These are phyloP conservation scores for Aureobasidium melanogenum DNA, from an alignment of 2,329 filamentous ascomycete species.

Conservation along the genomic window DNA sequence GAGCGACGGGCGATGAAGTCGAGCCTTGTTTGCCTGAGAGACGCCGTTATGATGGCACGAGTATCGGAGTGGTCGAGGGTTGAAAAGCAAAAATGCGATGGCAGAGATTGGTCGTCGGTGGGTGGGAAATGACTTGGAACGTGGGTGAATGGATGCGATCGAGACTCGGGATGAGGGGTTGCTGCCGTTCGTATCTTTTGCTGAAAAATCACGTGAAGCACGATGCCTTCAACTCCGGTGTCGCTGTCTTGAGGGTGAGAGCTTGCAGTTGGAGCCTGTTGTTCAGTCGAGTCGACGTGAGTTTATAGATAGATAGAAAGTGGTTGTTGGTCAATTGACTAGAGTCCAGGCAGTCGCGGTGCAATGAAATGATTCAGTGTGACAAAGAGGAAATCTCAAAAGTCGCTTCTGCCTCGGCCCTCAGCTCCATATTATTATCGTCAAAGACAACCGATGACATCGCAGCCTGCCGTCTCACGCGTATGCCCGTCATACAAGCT, in stretches of 20 bases:
- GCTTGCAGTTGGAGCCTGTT: not conserved
- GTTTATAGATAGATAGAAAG: too few relatives aligned
- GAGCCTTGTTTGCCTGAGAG: not conserved
- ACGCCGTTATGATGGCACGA: not conserved
- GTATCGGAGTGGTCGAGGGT: not conserved
- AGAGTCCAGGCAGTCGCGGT: not conserved
- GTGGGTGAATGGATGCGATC: slow-evolving; percentile 5
- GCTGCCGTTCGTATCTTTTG: slow-evolving; percentile 4
- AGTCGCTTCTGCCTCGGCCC: slow-evolving; percentile 4
- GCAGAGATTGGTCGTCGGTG: not conserved
- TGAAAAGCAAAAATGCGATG: not conserved
- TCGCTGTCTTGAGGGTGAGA: not conserved
- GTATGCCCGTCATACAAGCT: not conserved
- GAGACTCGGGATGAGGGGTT: slow-evolving; percentile 3
- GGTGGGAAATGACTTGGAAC: not conserved
- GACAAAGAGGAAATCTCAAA: not conserved
- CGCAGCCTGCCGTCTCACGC: not conserved
- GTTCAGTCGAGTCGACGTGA: not conserved
- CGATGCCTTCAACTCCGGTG: not conserved
- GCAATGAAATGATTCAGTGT: not conserved
- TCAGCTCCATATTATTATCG: not conserved
- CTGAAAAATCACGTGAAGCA: not conserved
- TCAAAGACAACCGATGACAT: not conserved
- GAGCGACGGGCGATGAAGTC: not conserved
- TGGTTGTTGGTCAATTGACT: not conserved